A percentile compares a stretch with the other conserved stretches of the same genome.
These are phyloP conservation scores for Podaxis pistillaris DNA, from an alignment of 768 basidiomycete species.

Conservation along the genomic window DNA sequence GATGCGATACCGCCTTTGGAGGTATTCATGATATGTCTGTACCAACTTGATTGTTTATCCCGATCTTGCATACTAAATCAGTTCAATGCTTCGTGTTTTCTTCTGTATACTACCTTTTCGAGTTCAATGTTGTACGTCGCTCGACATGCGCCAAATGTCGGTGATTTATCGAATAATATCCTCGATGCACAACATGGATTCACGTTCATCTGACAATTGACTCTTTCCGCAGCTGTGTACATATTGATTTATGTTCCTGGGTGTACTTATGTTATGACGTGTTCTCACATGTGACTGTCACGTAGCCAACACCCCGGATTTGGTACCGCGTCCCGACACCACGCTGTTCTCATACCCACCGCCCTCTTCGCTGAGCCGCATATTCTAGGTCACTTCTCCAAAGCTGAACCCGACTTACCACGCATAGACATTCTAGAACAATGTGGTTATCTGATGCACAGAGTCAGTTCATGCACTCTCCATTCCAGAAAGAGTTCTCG, in stretches of 20 bases:
- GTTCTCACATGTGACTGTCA: constrained; percentile 1
- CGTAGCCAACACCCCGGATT: background rate
- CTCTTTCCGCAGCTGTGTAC: background rate
- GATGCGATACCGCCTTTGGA: background rate
- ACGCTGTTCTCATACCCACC: constrained; percentile 7
- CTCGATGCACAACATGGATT: background rate
- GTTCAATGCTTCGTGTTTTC: background rate
- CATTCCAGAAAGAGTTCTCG: background rate
- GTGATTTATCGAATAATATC: background rate
- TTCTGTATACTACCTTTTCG: background rate
- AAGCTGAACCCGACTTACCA: background rate
- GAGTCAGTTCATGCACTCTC: constrained; percentile 38
- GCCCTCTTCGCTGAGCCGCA: background rate
- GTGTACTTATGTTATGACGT: background rate
- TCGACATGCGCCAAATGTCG: background rate
- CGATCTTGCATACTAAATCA: background rate
- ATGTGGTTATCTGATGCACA: constrained; percentile 73
- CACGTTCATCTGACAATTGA: background rate
- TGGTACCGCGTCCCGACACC: background rate
- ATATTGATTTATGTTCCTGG: background rate
- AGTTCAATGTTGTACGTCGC: background rate
- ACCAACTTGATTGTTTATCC: background rate
- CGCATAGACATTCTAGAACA: constrained; percentile 13
- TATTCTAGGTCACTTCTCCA: background rate
- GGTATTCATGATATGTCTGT: background rate